Conservation (phyloP, 306 rosid genomes). For the Prunus campanulata region DNA sequence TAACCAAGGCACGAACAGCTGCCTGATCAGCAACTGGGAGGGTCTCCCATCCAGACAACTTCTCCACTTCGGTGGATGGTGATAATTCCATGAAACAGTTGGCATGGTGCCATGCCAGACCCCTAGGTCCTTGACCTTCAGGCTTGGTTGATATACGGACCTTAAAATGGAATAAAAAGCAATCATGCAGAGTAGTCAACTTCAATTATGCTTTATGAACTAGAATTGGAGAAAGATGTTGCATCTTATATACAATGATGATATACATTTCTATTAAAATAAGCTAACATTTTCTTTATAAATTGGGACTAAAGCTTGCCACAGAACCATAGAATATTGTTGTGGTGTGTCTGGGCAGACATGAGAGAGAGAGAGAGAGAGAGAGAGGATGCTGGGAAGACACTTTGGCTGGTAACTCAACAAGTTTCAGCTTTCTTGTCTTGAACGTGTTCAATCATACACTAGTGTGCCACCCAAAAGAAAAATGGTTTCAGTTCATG, state of each 20-base stretch:
- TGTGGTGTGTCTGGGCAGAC: too few species aligned
- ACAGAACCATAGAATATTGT: too few species aligned
- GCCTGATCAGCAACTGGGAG: conserved; percentile 79
- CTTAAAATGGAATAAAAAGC: conserved; percentile 35
- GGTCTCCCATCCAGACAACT: conserved; percentile 78
- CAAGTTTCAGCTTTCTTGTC: too few species aligned
- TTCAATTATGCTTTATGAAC: not conserved
- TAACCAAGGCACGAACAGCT: conserved; percentile 45
- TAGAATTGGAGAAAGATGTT: not conserved
- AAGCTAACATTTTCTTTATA: not conserved
- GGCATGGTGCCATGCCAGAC: conserved; percentile 91
- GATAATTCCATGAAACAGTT: conserved; percentile 70
- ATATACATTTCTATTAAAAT: not conserved
- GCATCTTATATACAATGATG: not conserved
- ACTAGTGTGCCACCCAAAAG: too few species aligned
- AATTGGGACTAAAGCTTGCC: not conserved
- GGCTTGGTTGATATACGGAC: conserved; percentile 80
- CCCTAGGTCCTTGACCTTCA: conserved; percentile 73
- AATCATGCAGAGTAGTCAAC: conserved; percentile 22
- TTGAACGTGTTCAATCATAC: too few species aligned
- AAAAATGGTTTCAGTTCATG: too few species aligned
- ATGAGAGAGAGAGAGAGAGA: too few species aligned
- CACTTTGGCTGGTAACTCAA: too few species aligned
- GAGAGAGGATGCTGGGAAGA: too few species aligned
- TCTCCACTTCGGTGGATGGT: conserved; percentile 63